Percentiles rank a stretch among this genome's conserved stretches.
Evolutionary conservation across 345 rosid genomes (phyloP).

Genomic region (Microthlaspi erraticum): DNA sequence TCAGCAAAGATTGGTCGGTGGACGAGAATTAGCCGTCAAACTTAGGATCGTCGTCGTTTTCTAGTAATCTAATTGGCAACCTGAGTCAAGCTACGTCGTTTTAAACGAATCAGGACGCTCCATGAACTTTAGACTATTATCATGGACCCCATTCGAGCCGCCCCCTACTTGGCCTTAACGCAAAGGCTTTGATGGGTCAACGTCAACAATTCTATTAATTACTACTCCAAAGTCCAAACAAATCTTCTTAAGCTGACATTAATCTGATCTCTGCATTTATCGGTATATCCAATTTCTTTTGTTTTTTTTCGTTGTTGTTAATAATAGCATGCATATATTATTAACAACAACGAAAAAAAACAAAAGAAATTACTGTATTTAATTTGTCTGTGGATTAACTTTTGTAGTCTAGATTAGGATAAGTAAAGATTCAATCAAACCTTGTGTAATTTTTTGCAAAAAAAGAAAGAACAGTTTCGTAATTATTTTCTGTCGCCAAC

Average conservation of each 20-base stretch:
- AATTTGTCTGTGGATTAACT: too few relatives aligned
- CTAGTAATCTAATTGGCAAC: neutral
- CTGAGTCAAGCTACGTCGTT: neutral
- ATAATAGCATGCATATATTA: too few relatives aligned
- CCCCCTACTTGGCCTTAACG: slow-evolving; percentile 39
- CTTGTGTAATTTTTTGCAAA: too few relatives aligned
- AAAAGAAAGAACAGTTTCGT: too few relatives aligned
- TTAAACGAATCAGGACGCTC: neutral
- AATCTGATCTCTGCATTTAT: neutral
- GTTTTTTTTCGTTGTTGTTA: neutral
- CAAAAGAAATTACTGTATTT: too few relatives aligned
- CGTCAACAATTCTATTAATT: neutral
- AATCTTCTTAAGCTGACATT: neutral
- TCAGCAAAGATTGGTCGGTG: neutral
- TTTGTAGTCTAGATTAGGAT: too few relatives aligned
- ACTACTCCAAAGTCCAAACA: neutral
- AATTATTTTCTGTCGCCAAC: too few relatives aligned
- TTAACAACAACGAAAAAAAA: too few relatives aligned
- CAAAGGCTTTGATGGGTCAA: slow-evolving; percentile 23
- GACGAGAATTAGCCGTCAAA: slow-evolving; percentile 11
- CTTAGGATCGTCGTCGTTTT: neutral
- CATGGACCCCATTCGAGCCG: slow-evolving; percentile 22
- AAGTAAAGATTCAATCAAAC: too few relatives aligned
- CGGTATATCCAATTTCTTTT: neutral
- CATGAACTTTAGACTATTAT: neutral